A percentile compares a stretch with the other conserved stretches of the same genome.
phyloP scores from a whole-genome alignment of 1,284 basidiomycete genomes.

The Austroboletus rostrupii region DNA sequence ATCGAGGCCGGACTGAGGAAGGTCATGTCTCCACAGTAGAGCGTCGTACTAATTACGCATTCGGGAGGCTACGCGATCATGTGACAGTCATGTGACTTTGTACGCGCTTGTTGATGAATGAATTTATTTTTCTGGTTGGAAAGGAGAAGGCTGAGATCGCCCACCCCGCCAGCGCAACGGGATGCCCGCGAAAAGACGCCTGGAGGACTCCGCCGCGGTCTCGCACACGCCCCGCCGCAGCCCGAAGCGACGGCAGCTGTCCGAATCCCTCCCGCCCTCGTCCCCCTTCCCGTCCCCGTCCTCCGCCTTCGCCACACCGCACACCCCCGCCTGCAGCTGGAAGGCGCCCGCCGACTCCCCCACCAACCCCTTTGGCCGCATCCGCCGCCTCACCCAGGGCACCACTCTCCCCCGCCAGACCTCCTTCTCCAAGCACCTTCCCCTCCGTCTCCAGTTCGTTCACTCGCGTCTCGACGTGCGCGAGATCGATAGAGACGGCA shows the following conservation, averaged over 20 bases:
- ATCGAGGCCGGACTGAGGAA: no score
- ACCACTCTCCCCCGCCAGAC: slow-evolving; percentile 45
- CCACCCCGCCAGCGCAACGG: no score
- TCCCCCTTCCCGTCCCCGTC: slow-evolving; percentile 26
- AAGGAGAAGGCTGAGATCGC: no score
- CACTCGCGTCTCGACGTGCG: slow-evolving; percentile 26
- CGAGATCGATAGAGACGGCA: slow-evolving; percentile 37
- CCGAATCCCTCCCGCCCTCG: slow-evolving; percentile 25
- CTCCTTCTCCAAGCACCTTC: slow-evolving; percentile 50
- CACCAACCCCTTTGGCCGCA: slow-evolving; percentile 52
- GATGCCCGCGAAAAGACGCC: slow-evolving; percentile 28
- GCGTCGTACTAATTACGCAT: no score
- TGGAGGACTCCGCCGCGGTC: slow-evolving; percentile 15
- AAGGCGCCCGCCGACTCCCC: slow-evolving; percentile 47
- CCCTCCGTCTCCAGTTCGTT: slow-evolving; percentile 64
- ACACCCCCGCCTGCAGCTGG: slow-evolving; percentile 26
- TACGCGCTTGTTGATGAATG: slow-evolving; percentile 22
- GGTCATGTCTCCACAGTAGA: no score
- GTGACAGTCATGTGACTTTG: slow-evolving; percentile 21
- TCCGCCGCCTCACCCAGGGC: slow-evolving; percentile 31
- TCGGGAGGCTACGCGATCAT: slow-evolving; percentile 3
- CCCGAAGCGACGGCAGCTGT: slow-evolving; percentile 28
- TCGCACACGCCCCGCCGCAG: slow-evolving; percentile 26
- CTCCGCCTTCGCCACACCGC: slow-evolving; percentile 23
- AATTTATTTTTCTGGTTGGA: no score